Evolutionary conservation across 1,284 basidiomycete species (phyloP).

Genomic region (Cryptococcus sp.): DNA sequence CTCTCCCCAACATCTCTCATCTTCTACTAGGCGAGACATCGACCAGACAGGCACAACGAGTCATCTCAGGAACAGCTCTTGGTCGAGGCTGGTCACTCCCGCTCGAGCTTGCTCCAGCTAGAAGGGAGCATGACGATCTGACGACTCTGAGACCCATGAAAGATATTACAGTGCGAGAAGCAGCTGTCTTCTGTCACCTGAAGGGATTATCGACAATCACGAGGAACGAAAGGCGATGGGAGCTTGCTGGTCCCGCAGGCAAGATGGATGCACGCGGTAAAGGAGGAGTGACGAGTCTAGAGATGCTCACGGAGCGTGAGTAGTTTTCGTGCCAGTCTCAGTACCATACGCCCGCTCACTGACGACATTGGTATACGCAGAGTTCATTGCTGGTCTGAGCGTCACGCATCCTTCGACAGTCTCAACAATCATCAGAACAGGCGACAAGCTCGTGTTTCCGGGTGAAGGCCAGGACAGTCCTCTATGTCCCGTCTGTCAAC

Average conservation of each 20-base stretch:
- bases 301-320: constrained; percentile 70
- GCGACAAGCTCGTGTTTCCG: constrained; percentile 75
- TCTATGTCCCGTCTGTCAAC: constrained; percentile 68
- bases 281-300: constrained; percentile 57
- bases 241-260: constrained; percentile 57
- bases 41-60: constrained; percentile 73
- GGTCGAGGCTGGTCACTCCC: constrained; percentile 76
- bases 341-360: background rate
- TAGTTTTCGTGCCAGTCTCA: constrained; percentile 5
- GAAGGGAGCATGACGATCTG: constrained; percentile 43
- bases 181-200: constrained; percentile 44
- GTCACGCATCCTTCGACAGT: constrained; percentile 85
- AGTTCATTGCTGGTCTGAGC: constrained; percentile 78
- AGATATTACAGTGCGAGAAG: constrained; percentile 80
- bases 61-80: constrained; percentile 73
- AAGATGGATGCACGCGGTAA: constrained; percentile 57
- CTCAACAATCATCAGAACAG: constrained; percentile 80
- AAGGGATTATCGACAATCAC: constrained; percentile 52
- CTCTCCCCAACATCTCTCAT: constrained; percentile 65
- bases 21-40: constrained; percentile 77
- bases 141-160: constrained; percentile 69
- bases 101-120: constrained; percentile 64
- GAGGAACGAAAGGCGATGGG: constrained; percentile 71
- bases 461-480: constrained; percentile 53
- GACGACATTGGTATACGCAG: constrained; percentile 51